A percentile compares a stretch with the other conserved stretches of the same genome.
Evolutionary conservation across 345 rosid genomes (phyloP).

Genomic region (Pistacia integerrima): DNA sequence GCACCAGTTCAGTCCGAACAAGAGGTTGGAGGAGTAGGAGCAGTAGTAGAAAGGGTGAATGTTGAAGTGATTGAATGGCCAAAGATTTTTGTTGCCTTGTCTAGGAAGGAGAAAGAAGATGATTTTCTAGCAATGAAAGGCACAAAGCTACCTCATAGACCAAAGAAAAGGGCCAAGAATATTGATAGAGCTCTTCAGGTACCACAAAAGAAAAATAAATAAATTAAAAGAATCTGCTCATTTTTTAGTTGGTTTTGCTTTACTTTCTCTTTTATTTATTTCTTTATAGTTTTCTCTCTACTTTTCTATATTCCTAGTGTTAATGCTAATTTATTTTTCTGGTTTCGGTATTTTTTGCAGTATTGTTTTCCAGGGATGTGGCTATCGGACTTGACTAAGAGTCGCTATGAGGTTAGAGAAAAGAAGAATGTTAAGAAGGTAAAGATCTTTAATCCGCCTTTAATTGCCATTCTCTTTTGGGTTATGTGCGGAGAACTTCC

Average conservation of each 20-base stretch:
- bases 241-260: not conserved
- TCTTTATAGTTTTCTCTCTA: too few relatives aligned
- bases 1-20: slow-evolving; percentile 26
- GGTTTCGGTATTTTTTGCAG: slow-evolving; percentile 36
- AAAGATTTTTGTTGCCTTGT: slow-evolving; percentile 49
- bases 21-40: slow-evolving; percentile 8
- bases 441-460: not conserved
- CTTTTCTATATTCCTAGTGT: too few relatives aligned
- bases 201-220: not conserved
- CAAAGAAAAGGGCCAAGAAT: slow-evolving; percentile 69
- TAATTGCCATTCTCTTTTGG: too few relatives aligned
- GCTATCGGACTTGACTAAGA: slow-evolving; percentile 65
- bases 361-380: slow-evolving; percentile 81
- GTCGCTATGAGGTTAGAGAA: slow-evolving; percentile 74
- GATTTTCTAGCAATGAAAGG: slow-evolving; percentile 74
- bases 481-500: too few relatives aligned
- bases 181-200: slow-evolving; percentile 71
- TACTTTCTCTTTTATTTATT: not conserved
- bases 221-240: not conserved
- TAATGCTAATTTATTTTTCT: not conserved
- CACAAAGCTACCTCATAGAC: slow-evolving; percentile 69
- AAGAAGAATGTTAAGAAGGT: slow-evolving; percentile 79
- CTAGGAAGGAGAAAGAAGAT: slow-evolving; percentile 73
- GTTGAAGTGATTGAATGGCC: slow-evolving; percentile 56
- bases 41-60: slow-evolving; percentile 27